Conservation (phyloP, 345 rosid species). For the Corymbia maculata region DNA sequence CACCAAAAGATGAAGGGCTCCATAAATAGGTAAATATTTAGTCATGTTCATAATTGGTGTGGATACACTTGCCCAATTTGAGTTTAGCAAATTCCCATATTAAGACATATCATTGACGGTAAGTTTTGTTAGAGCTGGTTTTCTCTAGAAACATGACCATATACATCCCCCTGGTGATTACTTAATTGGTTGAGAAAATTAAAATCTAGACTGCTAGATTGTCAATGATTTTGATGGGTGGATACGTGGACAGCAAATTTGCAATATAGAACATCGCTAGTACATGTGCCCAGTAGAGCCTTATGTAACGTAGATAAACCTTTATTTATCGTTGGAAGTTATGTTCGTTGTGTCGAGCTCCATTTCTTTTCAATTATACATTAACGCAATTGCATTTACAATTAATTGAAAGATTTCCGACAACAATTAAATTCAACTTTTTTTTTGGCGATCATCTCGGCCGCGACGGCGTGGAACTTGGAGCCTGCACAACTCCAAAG, state of each 20-base stretch:
- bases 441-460: too few species aligned
- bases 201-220: not conserved
- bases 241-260: too few species aligned
- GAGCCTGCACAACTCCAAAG: too few species aligned
- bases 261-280: not conserved
- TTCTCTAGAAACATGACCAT: not conserved
- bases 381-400: not conserved
- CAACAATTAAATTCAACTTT: not conserved
- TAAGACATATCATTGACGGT: too few species aligned
- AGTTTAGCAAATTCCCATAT: too few species aligned
- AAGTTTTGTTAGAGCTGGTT: not conserved
- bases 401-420: not conserved
- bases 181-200: not conserved
- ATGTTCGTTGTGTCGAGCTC: not conserved
- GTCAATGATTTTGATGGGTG: not conserved
- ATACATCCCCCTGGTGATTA: not conserved
- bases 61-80: too few species aligned
- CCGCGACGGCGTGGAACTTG: too few species aligned
- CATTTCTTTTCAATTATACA: not conserved
- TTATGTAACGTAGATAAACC: not conserved
- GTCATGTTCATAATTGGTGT: too few species aligned
- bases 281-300: not conserved
- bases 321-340: not conserved
- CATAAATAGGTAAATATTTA: too few species aligned
- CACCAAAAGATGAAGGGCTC: too few species aligned